These are phyloP conservation scores for Syncephalis plumigaleata DNA, from an alignment of 371 early-diverging fungal genomes.

Conservation along the genomic window DNA sequence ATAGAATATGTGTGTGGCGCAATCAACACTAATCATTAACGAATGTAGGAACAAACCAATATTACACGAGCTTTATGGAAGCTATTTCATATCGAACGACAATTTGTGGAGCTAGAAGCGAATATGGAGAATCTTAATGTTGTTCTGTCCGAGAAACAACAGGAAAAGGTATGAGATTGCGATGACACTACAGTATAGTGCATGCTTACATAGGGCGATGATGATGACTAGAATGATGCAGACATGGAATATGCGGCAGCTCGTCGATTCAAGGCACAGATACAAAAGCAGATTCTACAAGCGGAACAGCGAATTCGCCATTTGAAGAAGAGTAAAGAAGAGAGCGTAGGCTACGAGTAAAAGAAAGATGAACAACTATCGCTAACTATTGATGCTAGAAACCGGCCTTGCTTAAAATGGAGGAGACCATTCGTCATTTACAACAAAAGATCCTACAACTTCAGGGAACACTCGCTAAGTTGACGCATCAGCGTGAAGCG, in stretches of 20 bases:
- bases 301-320: no score
- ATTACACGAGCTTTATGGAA: conserved; percentile 47
- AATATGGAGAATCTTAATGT: conserved; percentile 17
- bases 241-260: no score
- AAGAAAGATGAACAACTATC: not conserved
- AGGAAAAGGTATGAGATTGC: conserved; percentile 15
- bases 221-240: no score
- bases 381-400: conserved; percentile 5
- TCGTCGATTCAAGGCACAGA: no score
- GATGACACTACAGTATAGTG: not conserved
- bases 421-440: conserved; percentile 51
- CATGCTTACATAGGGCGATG: no score
- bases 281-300: no score
- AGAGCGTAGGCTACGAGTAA: not conserved
- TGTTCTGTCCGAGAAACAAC: conserved; percentile 10
- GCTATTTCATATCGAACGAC: conserved; percentile 65
- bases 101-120: conserved; percentile 25
- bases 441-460: conserved; percentile 44
- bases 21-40: not conserved
- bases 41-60: conserved; percentile 23
- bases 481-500: conserved; percentile 31
- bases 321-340: no score
- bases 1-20: not conserved
- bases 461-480: conserved; percentile 24
- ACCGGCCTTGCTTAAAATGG: conserved; percentile 36